Evolutionary conservation across 2,329 filamentous ascomycete species (phyloP), one percentile per base, ranked within the genome.

Genomic region (Aspergillus aculeatinus): DNA sequence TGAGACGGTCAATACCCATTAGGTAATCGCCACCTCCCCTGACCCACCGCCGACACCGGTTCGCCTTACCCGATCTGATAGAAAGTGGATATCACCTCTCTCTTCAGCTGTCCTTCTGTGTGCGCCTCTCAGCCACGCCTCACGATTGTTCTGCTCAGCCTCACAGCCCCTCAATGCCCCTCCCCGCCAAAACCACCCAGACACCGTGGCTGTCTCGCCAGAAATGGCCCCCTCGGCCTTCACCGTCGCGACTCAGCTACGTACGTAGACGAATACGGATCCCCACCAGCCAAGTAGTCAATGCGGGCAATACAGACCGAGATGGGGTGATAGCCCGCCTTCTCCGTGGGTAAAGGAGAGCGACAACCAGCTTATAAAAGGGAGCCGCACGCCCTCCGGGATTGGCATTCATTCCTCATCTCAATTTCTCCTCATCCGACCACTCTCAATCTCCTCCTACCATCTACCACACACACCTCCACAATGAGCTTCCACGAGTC

Each of bases 401-500:
- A 19, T 1, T 44, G 39, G 1, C 39, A 7, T 42, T 6, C 39
- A n/a, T 9, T 9, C 39, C 0, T 44, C 39, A 44, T 44, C 39
- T 6, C 39, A 3, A 12, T 16, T n/a, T n/a, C 16, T 19, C 39
- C 16, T 16, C 14, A 44, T 16, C 39, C 39, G 3, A 16, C 21
- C 21, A 21, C 33, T 23, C 10, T 12, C 33, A 11, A 35, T 35
- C 12, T 12, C 5, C 33, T 16, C 1, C 39, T 19, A 16, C 7
- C 14, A 19, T 16, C 33, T 16, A 16, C 5, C 39, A 19, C 1
- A 4, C 16, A n/a, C 1, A n/a, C 16, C 14, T 16, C 6, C 58
- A 68, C 31, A 48, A 68, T 68, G 66, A 62, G 60, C 48, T 68
- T 68, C 62, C 65, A 68, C 48, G 16, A 42, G 7, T 59, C 21